Percentiles rank a stretch among this genome's conserved stretches.
phyloP scores from a whole-genome alignment of 2,329 filamentous ascomycete species.

The Teratosphaeria epicoccoides region DNA sequence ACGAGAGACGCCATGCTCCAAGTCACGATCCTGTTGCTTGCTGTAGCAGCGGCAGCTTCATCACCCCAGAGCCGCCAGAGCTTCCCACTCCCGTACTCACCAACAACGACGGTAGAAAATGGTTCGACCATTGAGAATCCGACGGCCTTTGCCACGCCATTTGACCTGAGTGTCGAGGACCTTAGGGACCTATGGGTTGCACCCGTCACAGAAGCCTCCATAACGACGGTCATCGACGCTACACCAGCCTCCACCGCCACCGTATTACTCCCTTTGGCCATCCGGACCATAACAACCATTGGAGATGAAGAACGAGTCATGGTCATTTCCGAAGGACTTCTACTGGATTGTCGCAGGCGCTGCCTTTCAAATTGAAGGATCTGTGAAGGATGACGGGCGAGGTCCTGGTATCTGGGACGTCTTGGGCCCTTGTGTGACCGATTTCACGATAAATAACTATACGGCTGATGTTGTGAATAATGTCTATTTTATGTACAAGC shows the following conservation, averaged over 20 bases:
- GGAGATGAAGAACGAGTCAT: slow-evolving; percentile 21
- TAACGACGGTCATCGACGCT: slow-evolving; percentile 22
- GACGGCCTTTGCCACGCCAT: slow-evolving; percentile 10
- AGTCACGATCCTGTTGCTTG: background rate
- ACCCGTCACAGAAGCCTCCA: slow-evolving; percentile 16
- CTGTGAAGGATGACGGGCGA: slow-evolving; percentile 20
- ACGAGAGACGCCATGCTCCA: background rate
- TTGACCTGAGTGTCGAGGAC: slow-evolving; percentile 19
- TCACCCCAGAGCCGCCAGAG: slow-evolving; percentile 4
- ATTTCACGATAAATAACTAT: slow-evolving; percentile 6
- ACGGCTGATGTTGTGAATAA: slow-evolving; percentile 32
- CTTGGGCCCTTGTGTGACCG: slow-evolving; percentile 16
- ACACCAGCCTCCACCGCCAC: slow-evolving; percentile 27
- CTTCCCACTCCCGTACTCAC: background rate
- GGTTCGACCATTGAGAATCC: slow-evolving; percentile 11
- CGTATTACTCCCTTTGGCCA: slow-evolving; percentile 25
- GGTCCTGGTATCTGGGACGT: slow-evolving; percentile 24
- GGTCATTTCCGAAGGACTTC: slow-evolving; percentile 23
- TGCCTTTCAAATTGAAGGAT: slow-evolving; percentile 26
- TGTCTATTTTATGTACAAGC: slow-evolving; percentile 40
- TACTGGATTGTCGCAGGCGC: slow-evolving; percentile 25
- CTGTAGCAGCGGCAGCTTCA: slow-evolving; percentile 3
- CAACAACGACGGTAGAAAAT: slow-evolving; percentile 7
- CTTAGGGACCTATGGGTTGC: slow-evolving; percentile 24
- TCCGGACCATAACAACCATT: slow-evolving; percentile 22